These are phyloP conservation scores for Simmondsia chinensis DNA, from an alignment of 148 eudicot genomes.

Conservation along the genomic window DNA sequence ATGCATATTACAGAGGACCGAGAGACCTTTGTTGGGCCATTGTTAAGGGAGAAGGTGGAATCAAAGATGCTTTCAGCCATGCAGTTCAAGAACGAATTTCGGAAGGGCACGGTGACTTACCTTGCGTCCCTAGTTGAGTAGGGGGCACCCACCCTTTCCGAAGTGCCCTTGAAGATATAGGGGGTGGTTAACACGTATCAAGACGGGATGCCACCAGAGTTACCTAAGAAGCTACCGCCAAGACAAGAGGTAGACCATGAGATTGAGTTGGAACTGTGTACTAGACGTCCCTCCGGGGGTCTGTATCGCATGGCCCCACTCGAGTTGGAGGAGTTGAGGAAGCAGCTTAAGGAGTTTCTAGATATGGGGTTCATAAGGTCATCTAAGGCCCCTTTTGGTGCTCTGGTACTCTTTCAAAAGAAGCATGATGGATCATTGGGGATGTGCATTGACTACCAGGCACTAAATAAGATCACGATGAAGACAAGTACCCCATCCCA, in stretches of 20 bases:
- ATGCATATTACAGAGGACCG: background rate
- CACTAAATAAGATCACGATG: too few relatives aligned
- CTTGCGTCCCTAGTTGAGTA: background rate
- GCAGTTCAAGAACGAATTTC: background rate
- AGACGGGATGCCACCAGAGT: background rate
- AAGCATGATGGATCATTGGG: too few relatives aligned
- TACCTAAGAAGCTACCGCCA: conserved; percentile 2
- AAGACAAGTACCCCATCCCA: too few relatives aligned
- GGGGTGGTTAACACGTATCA: background rate
- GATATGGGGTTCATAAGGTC: conserved; percentile 1
- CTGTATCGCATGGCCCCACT: conserved; percentile 5
- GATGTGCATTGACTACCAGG: too few relatives aligned
- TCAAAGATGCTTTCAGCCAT: background rate
- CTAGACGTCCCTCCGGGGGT: too few relatives aligned
- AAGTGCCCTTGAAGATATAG: background rate
- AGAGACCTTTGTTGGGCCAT: too few relatives aligned
- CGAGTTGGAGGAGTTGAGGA: too few relatives aligned
- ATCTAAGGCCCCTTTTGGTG: too few relatives aligned
- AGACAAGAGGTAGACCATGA: conserved; percentile 1
- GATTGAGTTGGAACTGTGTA: conserved; percentile 2
- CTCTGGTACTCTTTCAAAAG: too few relatives aligned
- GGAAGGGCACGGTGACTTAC: background rate
- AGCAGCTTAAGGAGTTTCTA: too few relatives aligned
- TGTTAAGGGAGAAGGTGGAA: background rate
- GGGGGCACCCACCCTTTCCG: too few relatives aligned